These are phyloP conservation scores for Fusarium decemcellulare DNA, from an alignment of 2,329 filamentous ascomycete genomes.

Conservation along the genomic window DNA sequence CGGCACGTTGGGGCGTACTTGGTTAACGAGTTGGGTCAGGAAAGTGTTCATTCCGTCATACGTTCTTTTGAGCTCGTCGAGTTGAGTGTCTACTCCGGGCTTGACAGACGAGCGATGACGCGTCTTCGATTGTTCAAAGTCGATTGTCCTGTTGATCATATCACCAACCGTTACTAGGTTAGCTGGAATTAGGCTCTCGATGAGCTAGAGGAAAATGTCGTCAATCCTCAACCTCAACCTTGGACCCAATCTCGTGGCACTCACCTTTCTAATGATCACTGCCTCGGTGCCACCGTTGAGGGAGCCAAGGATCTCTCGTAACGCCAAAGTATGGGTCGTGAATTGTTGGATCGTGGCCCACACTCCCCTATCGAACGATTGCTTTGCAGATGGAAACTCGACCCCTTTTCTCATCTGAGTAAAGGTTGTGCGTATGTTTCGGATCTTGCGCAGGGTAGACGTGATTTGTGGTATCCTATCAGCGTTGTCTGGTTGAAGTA, in stretches of 20 bases:
- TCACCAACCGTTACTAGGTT: constrained; percentile 77
- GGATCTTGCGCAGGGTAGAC: constrained; percentile 77
- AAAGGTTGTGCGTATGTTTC: constrained; percentile 80
- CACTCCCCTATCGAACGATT: constrained; percentile 73
- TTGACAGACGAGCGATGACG: constrained; percentile 81
- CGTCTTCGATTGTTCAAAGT: constrained; percentile 83
- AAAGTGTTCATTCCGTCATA: constrained; percentile 85
- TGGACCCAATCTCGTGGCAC: constrained; percentile 52
- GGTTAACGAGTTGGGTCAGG: constrained; percentile 75
- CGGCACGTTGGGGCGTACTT: constrained; percentile 75
- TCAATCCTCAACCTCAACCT: constrained; percentile 17
- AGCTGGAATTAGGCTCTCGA: constrained; percentile 70
- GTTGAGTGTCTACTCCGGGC: constrained; percentile 77
- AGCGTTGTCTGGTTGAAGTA: constrained; percentile 78
- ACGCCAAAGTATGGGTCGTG: constrained; percentile 76
- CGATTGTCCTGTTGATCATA: constrained; percentile 80
- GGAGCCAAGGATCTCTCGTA: constrained; percentile 71
- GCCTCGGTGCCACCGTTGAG: constrained; percentile 37
- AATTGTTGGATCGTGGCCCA: constrained; percentile 84
- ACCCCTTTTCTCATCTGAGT: constrained; percentile 83
- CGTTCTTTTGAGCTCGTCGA: constrained; percentile 83
- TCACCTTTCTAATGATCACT: constrained; percentile 55
- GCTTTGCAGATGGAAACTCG: constrained; percentile 63
- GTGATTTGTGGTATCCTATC: constrained; percentile 68
- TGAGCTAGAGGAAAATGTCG: constrained; percentile 58